These are phyloP conservation scores for Septoria linicola DNA, from an alignment of 2,329 filamentous ascomycete species.

Conservation along the genomic window DNA sequence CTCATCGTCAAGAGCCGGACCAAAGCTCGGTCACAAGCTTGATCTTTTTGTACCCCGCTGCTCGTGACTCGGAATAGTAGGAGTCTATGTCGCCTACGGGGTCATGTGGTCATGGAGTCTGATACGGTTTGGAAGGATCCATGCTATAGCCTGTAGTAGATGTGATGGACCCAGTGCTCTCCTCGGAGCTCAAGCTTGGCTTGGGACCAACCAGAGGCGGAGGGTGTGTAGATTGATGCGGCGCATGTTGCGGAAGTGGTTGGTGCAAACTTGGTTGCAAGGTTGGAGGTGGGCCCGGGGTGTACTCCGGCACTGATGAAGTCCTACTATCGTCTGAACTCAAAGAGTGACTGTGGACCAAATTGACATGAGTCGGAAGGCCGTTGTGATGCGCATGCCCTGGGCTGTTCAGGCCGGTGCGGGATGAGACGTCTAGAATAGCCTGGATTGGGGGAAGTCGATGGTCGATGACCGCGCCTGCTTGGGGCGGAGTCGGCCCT, in stretches of 20 bases:
- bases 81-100: neutral
- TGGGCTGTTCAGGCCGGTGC: slow-evolving; percentile 1
- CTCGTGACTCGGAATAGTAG: neutral
- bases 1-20: slow-evolving; percentile 1
- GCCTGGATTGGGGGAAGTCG: slow-evolving; percentile 27
- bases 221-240: slow-evolving; percentile 6
- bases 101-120: slow-evolving; percentile 20
- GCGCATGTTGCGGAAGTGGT: neutral
- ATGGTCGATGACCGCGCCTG: slow-evolving; percentile 20
- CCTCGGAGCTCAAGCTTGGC: slow-evolving; percentile 24
- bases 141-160: slow-evolving; percentile 18
- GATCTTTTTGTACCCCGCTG: slow-evolving; percentile 1
- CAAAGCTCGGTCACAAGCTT: slow-evolving; percentile 5
- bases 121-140: slow-evolving; percentile 20
- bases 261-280: slow-evolving; percentile 9
- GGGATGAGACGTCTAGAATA: slow-evolving; percentile 24
- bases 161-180: slow-evolving; percentile 22
- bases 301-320: slow-evolving; percentile 18
- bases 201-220: slow-evolving; percentile 6
- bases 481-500: slow-evolving; percentile 4
- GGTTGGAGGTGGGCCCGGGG: neutral
- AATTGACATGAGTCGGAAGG: slow-evolving; percentile 12
- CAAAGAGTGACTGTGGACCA: slow-evolving; percentile 24
- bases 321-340: slow-evolving; percentile 27
- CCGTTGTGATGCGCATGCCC: neutral